Percentiles rank a stretch among this genome's conserved stretches.
phyloP scores from a whole-genome alignment of 805 yeast species.

The Saturnispora serradocipensis region DNA sequence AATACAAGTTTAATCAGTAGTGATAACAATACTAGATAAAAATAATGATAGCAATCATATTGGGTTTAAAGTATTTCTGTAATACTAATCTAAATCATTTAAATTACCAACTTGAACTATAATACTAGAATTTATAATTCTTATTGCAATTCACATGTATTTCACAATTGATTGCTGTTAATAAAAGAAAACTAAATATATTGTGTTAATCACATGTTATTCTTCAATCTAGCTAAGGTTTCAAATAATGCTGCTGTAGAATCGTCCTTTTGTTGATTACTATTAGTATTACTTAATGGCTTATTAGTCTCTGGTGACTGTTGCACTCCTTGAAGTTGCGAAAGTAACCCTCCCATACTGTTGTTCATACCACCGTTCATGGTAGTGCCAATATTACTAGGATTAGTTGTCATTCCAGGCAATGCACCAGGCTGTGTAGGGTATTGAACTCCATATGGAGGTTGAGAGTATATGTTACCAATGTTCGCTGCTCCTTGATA shows the following conservation, averaged over 20 bases:
- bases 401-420: conserved; percentile 4
- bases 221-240: conserved; percentile 30
- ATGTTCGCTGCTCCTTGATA: not conserved
- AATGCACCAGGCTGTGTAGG: conserved; percentile 8
- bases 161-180: not conserved
- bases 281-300: not conserved
- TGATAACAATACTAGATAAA: not conserved
- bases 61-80: no score
- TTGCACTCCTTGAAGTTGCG: conserved; percentile 4
- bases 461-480: conserved; percentile 11
- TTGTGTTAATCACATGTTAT: conserved; percentile 23
- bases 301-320: not conserved
- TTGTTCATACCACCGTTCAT: not conserved
- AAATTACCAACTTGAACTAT: no score
- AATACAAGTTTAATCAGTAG: no score
- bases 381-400: not conserved
- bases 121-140: not conserved
- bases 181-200: not conserved
- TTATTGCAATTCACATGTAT: not conserved
- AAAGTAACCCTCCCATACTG: conserved; percentile 8
- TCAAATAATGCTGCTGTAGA: conserved; percentile 29
- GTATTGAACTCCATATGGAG: conserved; percentile 7
- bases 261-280: conserved; percentile 11
- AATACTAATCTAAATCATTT: no score
- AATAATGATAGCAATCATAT: not conserved